Base-by-base conservation (phyloP, 2,329 filamentous ascomycete genomes). In the Aspergillus glaucus region DNA sequence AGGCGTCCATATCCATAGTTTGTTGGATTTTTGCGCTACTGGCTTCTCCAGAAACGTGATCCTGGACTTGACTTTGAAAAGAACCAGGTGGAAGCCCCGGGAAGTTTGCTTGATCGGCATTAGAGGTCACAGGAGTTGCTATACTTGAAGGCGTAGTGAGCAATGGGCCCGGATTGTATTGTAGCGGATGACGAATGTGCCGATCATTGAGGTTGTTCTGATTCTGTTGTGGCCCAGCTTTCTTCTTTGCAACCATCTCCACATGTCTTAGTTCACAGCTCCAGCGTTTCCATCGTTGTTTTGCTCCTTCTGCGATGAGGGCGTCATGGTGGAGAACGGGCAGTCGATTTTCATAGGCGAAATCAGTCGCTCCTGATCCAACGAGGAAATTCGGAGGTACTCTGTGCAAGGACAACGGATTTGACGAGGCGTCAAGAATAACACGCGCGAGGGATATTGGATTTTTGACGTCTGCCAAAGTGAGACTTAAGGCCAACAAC, bases 301-400 rank as follows among this genome's bases (percentile, higher is more conserved):
- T 78, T 15, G 93, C 87, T 54, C 83, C 86, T 46, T 79, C 83
- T 3, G 92, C 94, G n/a, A 96, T 78, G 15, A 98, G 75, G 40
- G 77, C 78, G 40, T 93, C 86, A 59, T 89, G 84, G 5, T 83
- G 79, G n/a, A 90, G 76, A 9, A 88, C 75, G 0, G 79, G 73
- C 64, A 97, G 81, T 7, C 87, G 85, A 56, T 90, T 80, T 50
- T 92, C 84, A 52, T 81, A 80, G 0, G 92, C 93, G 68, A 94
- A 98, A n/a, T 86, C 80, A 40, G 81, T 85, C 14, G 93, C 93
- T 9, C 93, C 93, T 56, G 87, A 78, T 30, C 89, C 88, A 9
- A 95, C 87, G 1, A 98, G 79, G 21, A 96, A 81, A 60, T 96
- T 97, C 8, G 93, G 93, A 7, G 94, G 91, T 3, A 98, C 90